Evolutionary conservation across 2,329 filamentous ascomycete species (phyloP).

Genomic region (Fusarium secorum): DNA sequence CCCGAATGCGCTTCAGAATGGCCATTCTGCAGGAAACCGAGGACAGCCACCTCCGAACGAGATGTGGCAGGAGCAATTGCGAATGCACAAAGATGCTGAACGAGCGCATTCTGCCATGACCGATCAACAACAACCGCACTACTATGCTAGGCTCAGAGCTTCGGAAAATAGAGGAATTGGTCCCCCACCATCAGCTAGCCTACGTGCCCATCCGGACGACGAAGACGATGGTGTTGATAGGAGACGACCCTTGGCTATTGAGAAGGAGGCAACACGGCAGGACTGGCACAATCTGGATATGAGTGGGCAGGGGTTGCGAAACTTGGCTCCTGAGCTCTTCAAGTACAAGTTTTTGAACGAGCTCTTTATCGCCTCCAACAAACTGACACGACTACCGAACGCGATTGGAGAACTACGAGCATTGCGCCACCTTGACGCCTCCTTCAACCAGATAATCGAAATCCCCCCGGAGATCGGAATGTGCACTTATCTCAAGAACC

Average conservation of each 20-base stretch:
- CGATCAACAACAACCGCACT: slow-evolving; percentile 70
- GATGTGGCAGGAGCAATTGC: slow-evolving; percentile 90
- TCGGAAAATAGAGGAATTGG: slow-evolving; percentile 73
- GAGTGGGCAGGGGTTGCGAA: slow-evolving; percentile 92
- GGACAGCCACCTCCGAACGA: slow-evolving; percentile 64
- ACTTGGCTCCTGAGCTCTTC: slow-evolving; percentile 82
- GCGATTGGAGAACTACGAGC: slow-evolving; percentile 84
- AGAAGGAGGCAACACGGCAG: slow-evolving; percentile 73
- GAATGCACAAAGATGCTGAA: slow-evolving; percentile 79
- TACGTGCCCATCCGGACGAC: slow-evolving; percentile 56
- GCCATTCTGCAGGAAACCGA: slow-evolving; percentile 58
- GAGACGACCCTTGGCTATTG: slow-evolving; percentile 70
- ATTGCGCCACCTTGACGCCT: slow-evolving; percentile 84
- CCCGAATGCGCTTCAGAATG: slow-evolving; percentile 63
- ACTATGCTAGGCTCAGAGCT: slow-evolving; percentile 76
- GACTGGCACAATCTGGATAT: slow-evolving; percentile 95
- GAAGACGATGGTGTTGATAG: slow-evolving; percentile 65
- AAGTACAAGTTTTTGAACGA: slow-evolving; percentile 88
- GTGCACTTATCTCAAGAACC: slow-evolving; percentile 88
- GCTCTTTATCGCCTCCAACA: slow-evolving; percentile 93
- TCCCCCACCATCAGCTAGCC: slow-evolving; percentile 60
- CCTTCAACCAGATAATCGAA: slow-evolving; percentile 82
- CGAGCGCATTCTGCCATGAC: slow-evolving; percentile 75
- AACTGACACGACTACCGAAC: slow-evolving; percentile 79
- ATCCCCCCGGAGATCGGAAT: slow-evolving; percentile 94